These are phyloP conservation scores for Oxytropis ochrocephala DNA, from an alignment of 306 rosid genomes.

Conservation along the genomic window DNA sequence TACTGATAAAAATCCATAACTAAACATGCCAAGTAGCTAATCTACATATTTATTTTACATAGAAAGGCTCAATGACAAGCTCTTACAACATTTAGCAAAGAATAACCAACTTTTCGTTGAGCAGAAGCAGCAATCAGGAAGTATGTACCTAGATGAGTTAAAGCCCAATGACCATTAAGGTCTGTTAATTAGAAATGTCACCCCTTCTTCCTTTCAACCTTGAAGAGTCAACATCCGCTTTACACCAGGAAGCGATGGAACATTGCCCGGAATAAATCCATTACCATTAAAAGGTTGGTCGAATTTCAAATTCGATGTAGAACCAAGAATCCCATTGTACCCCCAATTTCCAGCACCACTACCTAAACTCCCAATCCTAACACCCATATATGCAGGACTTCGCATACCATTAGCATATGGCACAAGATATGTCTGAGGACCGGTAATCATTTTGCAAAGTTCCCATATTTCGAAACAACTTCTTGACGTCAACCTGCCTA, in stretches of 20 bases:
- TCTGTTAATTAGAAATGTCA: conserved; percentile 29
- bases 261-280: conserved; percentile 27
- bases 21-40: conserved; percentile 9
- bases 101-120: conserved; percentile 35
- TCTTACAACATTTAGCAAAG: conserved; percentile 32
- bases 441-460: conserved; percentile 24
- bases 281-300: conserved; percentile 26
- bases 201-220: conserved; percentile 32
- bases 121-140: conserved; percentile 29
- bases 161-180: conserved; percentile 11
- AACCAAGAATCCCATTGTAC: conserved; percentile 25
- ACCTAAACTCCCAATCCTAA: conserved; percentile 28
- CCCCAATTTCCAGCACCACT: conserved; percentile 24
- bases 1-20: conserved; percentile 27
- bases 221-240: conserved; percentile 28
- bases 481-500: conserved; percentile 80
- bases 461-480: conserved; percentile 65
- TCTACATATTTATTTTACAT: conserved; percentile 29
- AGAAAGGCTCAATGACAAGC: conserved; percentile 18
- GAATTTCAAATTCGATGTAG: conserved; percentile 27
- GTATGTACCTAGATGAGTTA: conserved; percentile 34
- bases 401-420: conserved; percentile 33
- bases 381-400: conserved; percentile 28
- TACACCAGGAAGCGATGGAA: conserved; percentile 30
- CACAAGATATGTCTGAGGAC: conserved; percentile 33